Conservation (phyloP, 2,329 filamentous ascomycete species). For the Diatrype stigma region DNA sequence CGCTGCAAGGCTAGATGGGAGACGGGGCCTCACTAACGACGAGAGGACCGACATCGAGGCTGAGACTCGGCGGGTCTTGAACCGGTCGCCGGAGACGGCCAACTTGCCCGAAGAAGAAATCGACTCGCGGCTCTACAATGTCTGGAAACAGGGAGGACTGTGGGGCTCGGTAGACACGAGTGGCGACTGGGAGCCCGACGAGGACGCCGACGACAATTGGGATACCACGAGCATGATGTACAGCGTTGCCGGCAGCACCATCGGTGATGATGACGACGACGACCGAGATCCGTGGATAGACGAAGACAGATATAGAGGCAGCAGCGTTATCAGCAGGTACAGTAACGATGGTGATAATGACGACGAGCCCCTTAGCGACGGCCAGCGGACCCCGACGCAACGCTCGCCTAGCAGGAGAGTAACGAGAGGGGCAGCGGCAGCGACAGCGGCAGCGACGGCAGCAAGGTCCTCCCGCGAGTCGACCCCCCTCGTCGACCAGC, state of each 20-base stretch:
- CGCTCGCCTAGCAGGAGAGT: conserved; percentile 38
- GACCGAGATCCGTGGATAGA: conserved; percentile 46
- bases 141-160: conserved; percentile 80
- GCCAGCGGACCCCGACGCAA: conserved; percentile 71
- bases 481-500: conserved; percentile 56
- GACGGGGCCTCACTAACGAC: conserved; percentile 51
- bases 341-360: conserved; percentile 44
- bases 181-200: conserved; percentile 65
- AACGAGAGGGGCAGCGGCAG: conserved; percentile 12
- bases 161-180: conserved; percentile 81
- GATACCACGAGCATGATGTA: conserved; percentile 79
- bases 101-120: conserved; percentile 59
- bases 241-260: conserved; percentile 26
- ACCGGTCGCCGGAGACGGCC: conserved; percentile 30
- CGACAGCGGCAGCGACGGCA: too few species aligned
- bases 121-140: conserved; percentile 71
- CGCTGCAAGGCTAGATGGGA: conserved; percentile 50
- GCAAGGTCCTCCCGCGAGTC: conserved; percentile 37
- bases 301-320: conserved; percentile 26
- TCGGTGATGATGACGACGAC: conserved; percentile 40
- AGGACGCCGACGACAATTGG: conserved; percentile 55
- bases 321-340: conserved; percentile 39
- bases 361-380: conserved; percentile 34
- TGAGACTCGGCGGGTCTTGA: conserved; percentile 65
- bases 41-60: conserved; percentile 75